phyloP scores from a whole-genome alignment of 2,329 filamentous ascomycete species.

The Nakataea oryzae region DNA sequence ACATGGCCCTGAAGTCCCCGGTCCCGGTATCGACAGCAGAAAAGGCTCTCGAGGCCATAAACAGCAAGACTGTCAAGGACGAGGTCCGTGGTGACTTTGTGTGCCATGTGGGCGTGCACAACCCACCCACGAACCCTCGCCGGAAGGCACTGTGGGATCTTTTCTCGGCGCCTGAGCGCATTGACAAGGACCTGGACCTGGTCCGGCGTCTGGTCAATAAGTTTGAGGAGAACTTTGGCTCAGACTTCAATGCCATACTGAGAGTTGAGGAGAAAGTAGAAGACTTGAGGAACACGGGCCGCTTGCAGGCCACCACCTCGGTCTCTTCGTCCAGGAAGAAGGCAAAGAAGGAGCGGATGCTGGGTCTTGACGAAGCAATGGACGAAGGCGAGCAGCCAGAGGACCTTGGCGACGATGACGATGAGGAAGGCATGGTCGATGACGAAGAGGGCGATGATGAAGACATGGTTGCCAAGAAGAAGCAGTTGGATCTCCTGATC shows the following conservation, averaged over 20 bases:
- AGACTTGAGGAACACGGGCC: conserved; percentile 64
- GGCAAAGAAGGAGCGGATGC: conserved; percentile 47
- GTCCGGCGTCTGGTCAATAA: conserved; percentile 74
- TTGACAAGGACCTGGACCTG: conserved; percentile 80
- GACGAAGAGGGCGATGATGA: conserved; percentile 82
- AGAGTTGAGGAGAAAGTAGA: conserved; percentile 85
- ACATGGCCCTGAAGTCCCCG: conserved; percentile 44
- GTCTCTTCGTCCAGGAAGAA: conserved; percentile 42
- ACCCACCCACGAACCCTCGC: conserved; percentile 71
- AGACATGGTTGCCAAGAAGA: conserved; percentile 84
- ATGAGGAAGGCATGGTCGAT: conserved; percentile 67
- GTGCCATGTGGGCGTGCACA: conserved; percentile 93
- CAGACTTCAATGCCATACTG: conserved; percentile 62
- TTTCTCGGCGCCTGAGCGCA: conserved; percentile 86
- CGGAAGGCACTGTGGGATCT: conserved; percentile 97
- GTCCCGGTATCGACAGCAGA: conserved; percentile 55
- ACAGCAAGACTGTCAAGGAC: conserved; percentile 95
- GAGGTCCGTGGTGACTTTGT: conserved; percentile 91
- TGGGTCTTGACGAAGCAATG: conserved; percentile 50
- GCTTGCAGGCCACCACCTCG: conserved; percentile 54
- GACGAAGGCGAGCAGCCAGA: conserved; percentile 56
- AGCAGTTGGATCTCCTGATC: conserved; percentile 89
- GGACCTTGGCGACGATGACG: conserved; percentile 69
- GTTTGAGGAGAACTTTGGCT: conserved; percentile 74
- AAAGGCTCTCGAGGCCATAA: conserved; percentile 85